Percentiles rank a stretch among this genome's conserved stretches.
Evolutionary conservation across 345 rosid genomes (phyloP).

Genomic region (Arabidopsis suecica): DNA sequence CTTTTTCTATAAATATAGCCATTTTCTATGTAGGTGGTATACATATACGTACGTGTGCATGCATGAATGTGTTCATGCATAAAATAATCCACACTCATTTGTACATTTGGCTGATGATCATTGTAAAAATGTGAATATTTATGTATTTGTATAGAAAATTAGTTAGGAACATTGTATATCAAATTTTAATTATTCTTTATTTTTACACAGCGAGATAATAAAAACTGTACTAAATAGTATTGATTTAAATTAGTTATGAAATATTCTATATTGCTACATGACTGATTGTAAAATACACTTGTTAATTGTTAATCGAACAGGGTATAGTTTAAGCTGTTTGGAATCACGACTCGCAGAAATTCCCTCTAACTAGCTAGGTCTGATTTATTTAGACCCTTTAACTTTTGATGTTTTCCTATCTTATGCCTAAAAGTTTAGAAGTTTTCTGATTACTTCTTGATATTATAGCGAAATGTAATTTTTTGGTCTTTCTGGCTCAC

Average conservation of each 20-base stretch:
- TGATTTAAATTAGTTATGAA: not conserved
- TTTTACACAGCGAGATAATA: not conserved
- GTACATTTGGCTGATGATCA: not conserved
- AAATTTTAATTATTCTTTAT: not conserved
- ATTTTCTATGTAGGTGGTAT: not conserved
- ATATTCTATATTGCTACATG: not conserved
- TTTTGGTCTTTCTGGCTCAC: not conserved
- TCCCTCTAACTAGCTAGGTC: not conserved
- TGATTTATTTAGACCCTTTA: not conserved
- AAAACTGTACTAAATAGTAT: not conserved
- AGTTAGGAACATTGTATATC: not conserved
- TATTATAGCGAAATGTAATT: not conserved
- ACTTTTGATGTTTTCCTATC: constrained; percentile 1
- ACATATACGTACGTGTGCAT: not conserved
- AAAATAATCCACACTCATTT: not conserved
- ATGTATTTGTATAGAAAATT: too few relatives aligned
- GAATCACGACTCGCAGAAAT: constrained; percentile 15
- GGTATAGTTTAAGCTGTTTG: constrained; percentile 15
- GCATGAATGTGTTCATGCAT: not conserved
- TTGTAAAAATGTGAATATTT: not conserved
- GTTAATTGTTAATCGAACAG: constrained; percentile 4
- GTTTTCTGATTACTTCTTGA: not conserved
- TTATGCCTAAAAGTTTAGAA: not conserved
- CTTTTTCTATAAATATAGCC: not conserved
- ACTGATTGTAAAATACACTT: constrained; percentile 4